Percentiles rank a stretch among this genome's conserved stretches.
Conservation (phyloP, 768 basidiomycete species). For the Rhodotorula graminis region DNA sequence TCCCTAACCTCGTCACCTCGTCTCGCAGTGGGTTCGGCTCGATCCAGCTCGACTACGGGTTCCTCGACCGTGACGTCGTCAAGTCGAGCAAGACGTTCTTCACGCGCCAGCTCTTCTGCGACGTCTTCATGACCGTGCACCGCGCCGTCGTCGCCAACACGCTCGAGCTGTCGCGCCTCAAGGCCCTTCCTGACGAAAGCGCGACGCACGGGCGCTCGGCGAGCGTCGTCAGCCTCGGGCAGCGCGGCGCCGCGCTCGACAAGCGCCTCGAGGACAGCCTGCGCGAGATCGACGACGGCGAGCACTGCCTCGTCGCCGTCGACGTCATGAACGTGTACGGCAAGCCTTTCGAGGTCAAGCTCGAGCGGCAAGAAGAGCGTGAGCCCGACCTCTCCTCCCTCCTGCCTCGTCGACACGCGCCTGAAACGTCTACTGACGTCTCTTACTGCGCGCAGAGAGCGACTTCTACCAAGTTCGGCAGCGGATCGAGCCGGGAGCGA, state of each 20-base stretch:
- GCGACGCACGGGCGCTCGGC: constrained; percentile 16
- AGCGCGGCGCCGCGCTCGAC: constrained; percentile 33
- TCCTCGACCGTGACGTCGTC: constrained; percentile 53
- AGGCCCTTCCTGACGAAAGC: constrained; percentile 1
- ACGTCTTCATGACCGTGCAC: constrained; percentile 88
- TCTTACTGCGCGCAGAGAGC: background rate
- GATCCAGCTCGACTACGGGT: constrained; percentile 78
- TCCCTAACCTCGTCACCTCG: background rate
- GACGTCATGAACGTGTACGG: constrained; percentile 91
- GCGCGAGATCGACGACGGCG: constrained; percentile 51
- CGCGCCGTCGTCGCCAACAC: constrained; percentile 83
- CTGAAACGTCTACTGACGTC: no score
- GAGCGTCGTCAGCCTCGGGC: constrained; percentile 27
- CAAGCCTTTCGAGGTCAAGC: constrained; percentile 79
- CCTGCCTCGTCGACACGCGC: background rate
- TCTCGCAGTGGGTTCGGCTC: constrained; percentile 65
- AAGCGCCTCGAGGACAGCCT: constrained; percentile 39
- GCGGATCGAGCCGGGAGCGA: constrained; percentile 47
- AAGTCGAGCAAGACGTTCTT: constrained; percentile 57
- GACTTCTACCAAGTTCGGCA: constrained; percentile 21
- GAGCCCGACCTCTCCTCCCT: background rate
- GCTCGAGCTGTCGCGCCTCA: constrained; percentile 73
- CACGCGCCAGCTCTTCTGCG: constrained; percentile 79
- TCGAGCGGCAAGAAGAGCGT: constrained; percentile 67
- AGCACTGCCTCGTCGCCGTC: constrained; percentile 81